Evolutionary conservation across 306 rosid genomes (phyloP).

Genomic region (apple (Malus domestica)): DNA sequence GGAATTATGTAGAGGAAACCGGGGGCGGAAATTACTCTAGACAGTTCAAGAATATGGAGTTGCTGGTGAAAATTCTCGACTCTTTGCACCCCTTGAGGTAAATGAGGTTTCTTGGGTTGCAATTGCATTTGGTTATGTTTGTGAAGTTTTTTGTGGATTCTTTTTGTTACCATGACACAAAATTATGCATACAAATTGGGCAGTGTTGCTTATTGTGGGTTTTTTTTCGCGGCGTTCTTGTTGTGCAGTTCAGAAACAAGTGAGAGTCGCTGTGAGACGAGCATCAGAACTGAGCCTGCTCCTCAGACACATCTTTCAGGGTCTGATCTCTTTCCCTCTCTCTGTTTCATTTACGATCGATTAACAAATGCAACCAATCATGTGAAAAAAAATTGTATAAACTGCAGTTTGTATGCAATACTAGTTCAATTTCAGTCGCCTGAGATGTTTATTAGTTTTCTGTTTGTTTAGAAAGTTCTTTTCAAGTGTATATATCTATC

Average conservation of each 20-base stretch:
- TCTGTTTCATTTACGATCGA: not conserved
- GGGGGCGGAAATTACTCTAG: constrained; percentile 47
- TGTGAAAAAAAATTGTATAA: not conserved
- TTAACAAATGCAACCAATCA: not conserved
- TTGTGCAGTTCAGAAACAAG: constrained; percentile 40
- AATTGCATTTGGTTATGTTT: not conserved
- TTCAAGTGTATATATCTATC: not conserved
- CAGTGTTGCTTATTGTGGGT: not conserved
- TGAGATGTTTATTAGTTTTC: not conserved
- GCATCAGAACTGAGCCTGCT: constrained; percentile 25
- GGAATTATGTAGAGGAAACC: constrained; percentile 43
- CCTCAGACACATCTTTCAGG: constrained; percentile 31
- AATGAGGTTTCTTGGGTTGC: not conserved
- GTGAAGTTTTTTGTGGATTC: not conserved
- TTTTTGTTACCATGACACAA: not conserved
- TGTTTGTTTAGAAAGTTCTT: not conserved
- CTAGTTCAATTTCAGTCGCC: not conserved
- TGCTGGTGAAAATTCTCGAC: constrained; percentile 44
- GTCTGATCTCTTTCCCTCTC: constrained; percentile 21
- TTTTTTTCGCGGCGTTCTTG: not conserved
- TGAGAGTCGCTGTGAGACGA: constrained; percentile 6
- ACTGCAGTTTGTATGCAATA: not conserved
- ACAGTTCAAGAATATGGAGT: constrained; percentile 63
- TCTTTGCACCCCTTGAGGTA: constrained; percentile 39
- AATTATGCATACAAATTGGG: not conserved